These are phyloP conservation scores for Aspergillus saccharolyticus DNA, from an alignment of 495 filamentous ascomycete genomes.

Conservation along the genomic window DNA sequence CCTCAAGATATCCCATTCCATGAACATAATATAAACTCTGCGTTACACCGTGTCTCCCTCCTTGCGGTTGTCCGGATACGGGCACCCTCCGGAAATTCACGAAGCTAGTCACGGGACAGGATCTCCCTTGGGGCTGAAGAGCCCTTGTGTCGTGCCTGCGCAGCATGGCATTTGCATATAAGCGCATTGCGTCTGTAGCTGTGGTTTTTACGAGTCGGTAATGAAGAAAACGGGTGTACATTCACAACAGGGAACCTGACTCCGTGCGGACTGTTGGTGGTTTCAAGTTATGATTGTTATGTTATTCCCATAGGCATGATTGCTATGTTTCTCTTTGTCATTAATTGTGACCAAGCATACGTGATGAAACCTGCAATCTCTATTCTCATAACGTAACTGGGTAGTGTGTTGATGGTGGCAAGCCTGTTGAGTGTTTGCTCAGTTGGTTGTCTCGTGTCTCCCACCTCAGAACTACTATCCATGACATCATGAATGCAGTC, in stretches of 20 bases:
- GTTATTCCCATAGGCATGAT: conserved; percentile 5
- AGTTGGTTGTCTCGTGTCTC: not conserved
- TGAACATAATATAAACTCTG: conserved; percentile 14
- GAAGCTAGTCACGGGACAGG: not conserved
- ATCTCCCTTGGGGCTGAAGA: not conserved
- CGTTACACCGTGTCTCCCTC: not conserved
- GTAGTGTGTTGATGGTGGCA: not conserved
- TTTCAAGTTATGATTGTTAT: conserved; percentile 6
- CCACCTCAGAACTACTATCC: not conserved
- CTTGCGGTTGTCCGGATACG: not conserved
- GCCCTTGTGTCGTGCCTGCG: not conserved
- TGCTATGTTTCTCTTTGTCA: not conserved
- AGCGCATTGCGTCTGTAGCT: conserved; percentile 3
- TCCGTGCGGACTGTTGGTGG: not conserved
- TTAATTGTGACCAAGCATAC: not conserved
- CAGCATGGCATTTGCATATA: conserved; percentile 4
- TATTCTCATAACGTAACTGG: too few species aligned
- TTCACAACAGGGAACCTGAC: not conserved
- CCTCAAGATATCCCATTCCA: conserved; percentile 24
- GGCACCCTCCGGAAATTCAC: not conserved
- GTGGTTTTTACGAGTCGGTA: not conserved
- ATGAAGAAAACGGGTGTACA: not conserved
- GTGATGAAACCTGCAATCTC: not conserved
- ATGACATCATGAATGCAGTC: not conserved
- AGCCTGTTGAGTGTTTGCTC: too few species aligned